Evolutionary conservation across 1,139 yeast species (phyloP).

Genomic region (Zygoascus meyerae): DNA sequence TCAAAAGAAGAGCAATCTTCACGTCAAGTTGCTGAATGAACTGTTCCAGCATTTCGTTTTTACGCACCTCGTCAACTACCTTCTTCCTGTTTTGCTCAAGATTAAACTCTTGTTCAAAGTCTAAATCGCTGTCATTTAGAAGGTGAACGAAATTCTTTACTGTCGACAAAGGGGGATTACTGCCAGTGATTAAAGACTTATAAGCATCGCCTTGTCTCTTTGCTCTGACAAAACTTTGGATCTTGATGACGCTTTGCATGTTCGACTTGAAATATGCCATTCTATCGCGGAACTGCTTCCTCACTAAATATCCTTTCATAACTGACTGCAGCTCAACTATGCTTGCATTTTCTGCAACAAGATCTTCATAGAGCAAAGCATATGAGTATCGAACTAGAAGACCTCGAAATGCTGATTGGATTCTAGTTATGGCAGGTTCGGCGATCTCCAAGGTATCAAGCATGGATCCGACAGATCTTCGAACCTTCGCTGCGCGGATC

Average conservation of each 20-base stretch:
- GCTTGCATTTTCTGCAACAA: conserved; percentile 40
- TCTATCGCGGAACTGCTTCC: conserved; percentile 39
- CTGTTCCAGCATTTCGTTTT: conserved; percentile 63
- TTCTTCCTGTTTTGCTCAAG: conserved; percentile 63
- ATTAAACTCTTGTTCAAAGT: conserved; percentile 69
- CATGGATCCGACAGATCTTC: conserved; percentile 19
- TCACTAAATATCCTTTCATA: conserved; percentile 42
- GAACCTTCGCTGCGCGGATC: conserved; percentile 27
- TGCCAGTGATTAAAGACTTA: conserved; percentile 58
- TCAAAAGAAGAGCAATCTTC: conserved; percentile 70
- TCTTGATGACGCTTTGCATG: conserved; percentile 52
- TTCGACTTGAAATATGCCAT: conserved; percentile 51
- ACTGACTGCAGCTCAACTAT: conserved; percentile 47
- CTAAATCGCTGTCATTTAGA: conserved; percentile 66
- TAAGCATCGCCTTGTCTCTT: conserved; percentile 68
- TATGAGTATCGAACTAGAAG: conserved; percentile 47
- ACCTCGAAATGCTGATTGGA: conserved; percentile 41
- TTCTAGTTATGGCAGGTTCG: conserved; percentile 37
- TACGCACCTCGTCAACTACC: conserved; percentile 56
- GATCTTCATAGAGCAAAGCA: conserved; percentile 48
- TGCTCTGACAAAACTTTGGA: conserved; percentile 72
- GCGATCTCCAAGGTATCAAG: conserved; percentile 22
- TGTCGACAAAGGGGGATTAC: conserved; percentile 72
- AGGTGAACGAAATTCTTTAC: conserved; percentile 73
- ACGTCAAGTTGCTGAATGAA: conserved; percentile 77